phyloP scores from a whole-genome alignment of 306 rosid species.

The Lathyrus tuberosus region DNA sequence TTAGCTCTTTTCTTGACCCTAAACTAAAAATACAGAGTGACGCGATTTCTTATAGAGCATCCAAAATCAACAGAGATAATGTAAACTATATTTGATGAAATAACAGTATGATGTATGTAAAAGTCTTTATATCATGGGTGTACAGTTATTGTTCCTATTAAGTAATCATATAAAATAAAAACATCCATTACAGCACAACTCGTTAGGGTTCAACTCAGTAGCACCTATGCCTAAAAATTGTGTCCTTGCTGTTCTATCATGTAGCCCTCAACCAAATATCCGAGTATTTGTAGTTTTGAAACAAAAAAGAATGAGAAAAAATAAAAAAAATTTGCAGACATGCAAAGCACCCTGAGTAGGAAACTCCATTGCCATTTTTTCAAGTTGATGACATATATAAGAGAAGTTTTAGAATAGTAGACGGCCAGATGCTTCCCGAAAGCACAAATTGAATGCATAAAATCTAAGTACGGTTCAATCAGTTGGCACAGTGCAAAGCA shows the following conservation, averaged over 20 bases:
- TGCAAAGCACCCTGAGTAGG: background rate
- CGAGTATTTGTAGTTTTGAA: background rate
- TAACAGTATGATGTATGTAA: background rate
- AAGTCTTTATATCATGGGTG: background rate
- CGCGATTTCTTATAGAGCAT: background rate
- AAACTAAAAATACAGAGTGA: background rate
- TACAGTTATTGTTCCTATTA: conserved; percentile 1
- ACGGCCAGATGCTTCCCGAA: conserved; percentile 29
- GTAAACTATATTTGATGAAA: background rate
- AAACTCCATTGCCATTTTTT: conserved; percentile 25
- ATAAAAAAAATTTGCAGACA: conserved; percentile 7
- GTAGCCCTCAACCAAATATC: conserved; percentile 30
- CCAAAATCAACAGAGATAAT: background rate
- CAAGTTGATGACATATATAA: conserved; percentile 16
- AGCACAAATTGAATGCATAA: conserved; percentile 26
- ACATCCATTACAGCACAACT: conserved; percentile 34
- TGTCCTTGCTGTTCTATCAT: conserved; percentile 32
- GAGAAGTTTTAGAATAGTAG: conserved; percentile 15
- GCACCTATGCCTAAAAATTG: conserved; percentile 33
- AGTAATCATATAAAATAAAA: background rate
- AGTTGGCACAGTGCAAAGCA: conserved; percentile 75
- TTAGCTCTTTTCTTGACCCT: background rate
- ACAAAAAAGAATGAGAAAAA: conserved; percentile 32
- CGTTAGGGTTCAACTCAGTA: conserved; percentile 30
- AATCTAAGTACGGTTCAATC: conserved; percentile 38